These are phyloP conservation scores for Aspergillus sp. DNA, from an alignment of 2,329 filamentous ascomycete genomes.

Conservation along the genomic window DNA sequence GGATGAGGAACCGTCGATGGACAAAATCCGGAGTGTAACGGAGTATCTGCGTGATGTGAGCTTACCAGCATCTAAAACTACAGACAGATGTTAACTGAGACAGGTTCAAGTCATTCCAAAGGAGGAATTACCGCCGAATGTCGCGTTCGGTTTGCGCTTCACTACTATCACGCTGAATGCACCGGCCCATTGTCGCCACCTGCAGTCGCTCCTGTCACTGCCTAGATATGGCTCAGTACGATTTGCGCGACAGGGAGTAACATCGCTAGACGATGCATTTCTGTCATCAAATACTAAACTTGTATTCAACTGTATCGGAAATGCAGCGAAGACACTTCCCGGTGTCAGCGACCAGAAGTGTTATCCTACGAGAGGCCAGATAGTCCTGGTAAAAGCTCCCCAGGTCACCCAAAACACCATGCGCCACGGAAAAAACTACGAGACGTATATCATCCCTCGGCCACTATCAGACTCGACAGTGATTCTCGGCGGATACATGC, in stretches of 20 bases:
- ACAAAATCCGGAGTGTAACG: slow-evolving; percentile 44
- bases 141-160: slow-evolving; percentile 37
- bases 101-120: neutral
- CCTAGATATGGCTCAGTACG: slow-evolving; percentile 6
- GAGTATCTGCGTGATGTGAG: slow-evolving; percentile 37
- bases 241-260: neutral
- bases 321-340: slow-evolving; percentile 33
- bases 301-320: slow-evolving; percentile 25
- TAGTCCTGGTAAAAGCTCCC: slow-evolving; percentile 38
- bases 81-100: neutral
- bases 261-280: neutral
- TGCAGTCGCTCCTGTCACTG: slow-evolving; percentile 16
- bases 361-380: slow-evolving; percentile 44
- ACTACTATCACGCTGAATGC: slow-evolving; percentile 41
- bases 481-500: slow-evolving; percentile 41
- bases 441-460: slow-evolving; percentile 45
- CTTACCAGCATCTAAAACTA: neutral
- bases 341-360: slow-evolving; percentile 42
- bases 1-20: slow-evolving; percentile 39
- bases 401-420: slow-evolving; percentile 38
- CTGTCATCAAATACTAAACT: neutral
- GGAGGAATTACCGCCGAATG: slow-evolving; percentile 17
- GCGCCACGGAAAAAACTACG: slow-evolving; percentile 41
- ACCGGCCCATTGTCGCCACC: slow-evolving; percentile 38
- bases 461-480: slow-evolving; percentile 38